Conservation (phyloP, 441 rosid genomes). For the Cnidoscolus chayamansa region DNA sequence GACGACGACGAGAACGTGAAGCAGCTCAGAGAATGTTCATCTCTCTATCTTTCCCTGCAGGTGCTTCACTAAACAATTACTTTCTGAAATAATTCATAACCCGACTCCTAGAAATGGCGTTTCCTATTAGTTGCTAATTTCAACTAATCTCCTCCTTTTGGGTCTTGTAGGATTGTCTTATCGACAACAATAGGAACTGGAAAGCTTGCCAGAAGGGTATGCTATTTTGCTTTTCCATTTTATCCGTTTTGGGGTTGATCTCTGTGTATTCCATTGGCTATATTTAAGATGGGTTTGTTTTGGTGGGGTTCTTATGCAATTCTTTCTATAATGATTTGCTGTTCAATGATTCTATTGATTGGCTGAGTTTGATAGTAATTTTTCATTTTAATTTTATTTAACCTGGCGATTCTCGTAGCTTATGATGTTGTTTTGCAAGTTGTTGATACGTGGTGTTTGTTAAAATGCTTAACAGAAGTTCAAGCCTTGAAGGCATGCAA, state of each 20-base stretch:
- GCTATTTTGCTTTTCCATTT: not conserved
- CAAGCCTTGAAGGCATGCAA: slow-evolving; percentile 85
- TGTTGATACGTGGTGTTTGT: slow-evolving; percentile 21
- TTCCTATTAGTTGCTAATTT: not conserved
- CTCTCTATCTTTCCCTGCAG: slow-evolving; percentile 68
- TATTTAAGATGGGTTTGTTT: not conserved
- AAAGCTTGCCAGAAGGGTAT: slow-evolving; percentile 80
- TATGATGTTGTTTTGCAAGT: not conserved
- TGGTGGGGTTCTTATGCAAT: not conserved
- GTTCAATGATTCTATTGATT: not conserved
- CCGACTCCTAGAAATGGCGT: slow-evolving; percentile 14
- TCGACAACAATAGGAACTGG: slow-evolving; percentile 69
- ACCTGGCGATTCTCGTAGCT: no score
- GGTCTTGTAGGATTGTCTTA: slow-evolving; percentile 64
- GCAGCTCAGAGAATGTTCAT: slow-evolving; percentile 78
- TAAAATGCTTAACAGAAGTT: slow-evolving; percentile 55
- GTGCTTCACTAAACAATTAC: slow-evolving; percentile 22
- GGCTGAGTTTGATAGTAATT: no score
- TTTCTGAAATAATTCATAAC: slow-evolving; percentile 4
- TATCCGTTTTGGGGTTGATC: not conserved
- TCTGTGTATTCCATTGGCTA: not conserved
- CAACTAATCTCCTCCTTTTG: not conserved
- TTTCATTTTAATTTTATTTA: no score
- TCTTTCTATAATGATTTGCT: not conserved
- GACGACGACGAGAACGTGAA: slow-evolving; percentile 83